phyloP scores from a whole-genome alignment of 768 basidiomycete genomes.

The Tephrocybe sp. region DNA sequence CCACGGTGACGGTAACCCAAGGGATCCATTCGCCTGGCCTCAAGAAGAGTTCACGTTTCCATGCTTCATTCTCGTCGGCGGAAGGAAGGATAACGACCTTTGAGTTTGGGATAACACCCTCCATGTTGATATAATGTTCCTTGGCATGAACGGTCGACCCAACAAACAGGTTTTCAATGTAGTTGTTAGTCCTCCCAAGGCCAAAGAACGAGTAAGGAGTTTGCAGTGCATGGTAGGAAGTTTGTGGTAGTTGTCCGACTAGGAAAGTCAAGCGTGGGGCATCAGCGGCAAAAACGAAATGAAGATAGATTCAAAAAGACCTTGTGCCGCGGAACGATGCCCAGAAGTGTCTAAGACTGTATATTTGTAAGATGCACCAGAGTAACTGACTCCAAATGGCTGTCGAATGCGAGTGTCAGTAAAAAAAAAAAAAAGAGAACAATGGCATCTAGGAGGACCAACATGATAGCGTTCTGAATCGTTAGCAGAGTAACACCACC shows the following conservation, averaged over 20 bases:
- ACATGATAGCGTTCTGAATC: slow-evolving; percentile 72
- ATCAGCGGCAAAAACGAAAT: slow-evolving; percentile 5
- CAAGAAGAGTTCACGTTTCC: slow-evolving; percentile 89
- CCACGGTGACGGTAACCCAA: slow-evolving; percentile 89
- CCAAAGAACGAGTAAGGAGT: slow-evolving; percentile 97
- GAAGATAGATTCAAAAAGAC: slow-evolving; percentile 31
- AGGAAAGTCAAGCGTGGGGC: slow-evolving; percentile 1
- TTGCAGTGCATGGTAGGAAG: slow-evolving; percentile 85
- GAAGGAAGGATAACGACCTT: slow-evolving; percentile 93
- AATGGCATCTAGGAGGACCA: slow-evolving; percentile 23
- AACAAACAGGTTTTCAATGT: slow-evolving; percentile 97
- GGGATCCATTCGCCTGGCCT: slow-evolving; percentile 97
- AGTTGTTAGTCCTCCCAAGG: slow-evolving; percentile 96
- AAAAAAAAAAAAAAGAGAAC: background rate
- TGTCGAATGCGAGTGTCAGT: slow-evolving; percentile 26
- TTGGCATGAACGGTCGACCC: slow-evolving; percentile 78
- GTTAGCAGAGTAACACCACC: slow-evolving; percentile 66
- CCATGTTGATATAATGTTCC: slow-evolving; percentile 86
- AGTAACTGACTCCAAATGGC: slow-evolving; percentile 94
- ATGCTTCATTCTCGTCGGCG: slow-evolving; percentile 49
- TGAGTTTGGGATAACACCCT: slow-evolving; percentile 97
- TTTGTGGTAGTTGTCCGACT: slow-evolving; percentile 94
- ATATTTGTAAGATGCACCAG: slow-evolving; percentile 95
- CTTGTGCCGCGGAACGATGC: slow-evolving; percentile 85
- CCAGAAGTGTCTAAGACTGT: slow-evolving; percentile 93